Base-by-base conservation (phyloP, 208 protist species). In the Leishmania tarentolae region DNA sequence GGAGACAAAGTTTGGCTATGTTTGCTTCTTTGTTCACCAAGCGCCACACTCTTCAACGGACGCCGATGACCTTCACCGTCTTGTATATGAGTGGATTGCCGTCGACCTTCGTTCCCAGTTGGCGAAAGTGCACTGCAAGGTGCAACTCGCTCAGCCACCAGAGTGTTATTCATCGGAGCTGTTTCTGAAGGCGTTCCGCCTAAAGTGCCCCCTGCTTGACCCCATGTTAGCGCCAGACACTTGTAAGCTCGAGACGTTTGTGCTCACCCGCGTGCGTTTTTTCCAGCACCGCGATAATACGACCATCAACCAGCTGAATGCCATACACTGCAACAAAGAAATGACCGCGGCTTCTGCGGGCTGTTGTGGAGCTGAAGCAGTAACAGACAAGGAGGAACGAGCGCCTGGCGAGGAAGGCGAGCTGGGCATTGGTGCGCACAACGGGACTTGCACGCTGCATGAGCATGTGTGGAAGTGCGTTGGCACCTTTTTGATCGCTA, bases 1-100 rank as follows among this genome's bases (percentile, higher is more conserved):
- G 50, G 74, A 86, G 31, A 71, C 24, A 24, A 97, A 97, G 81
- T 95, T 97, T 81, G 93, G 93, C 19, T 94, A 91, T 79, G 80
- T 93, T 40, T 87, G 85, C 42, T 97, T 90, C 74, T 91, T 92
- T 78, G 63, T 95, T 42, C 79, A 92, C 71, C 76, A 84, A 28
- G 78, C 66, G 1, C 81, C 78, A 28, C 57, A 82, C 19, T 79
- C 81, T 7, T 75, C 69, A 19, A 68, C 66, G 28, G 72, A 83
- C 7, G 59, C 72, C 46, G 72, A 84, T 17, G 82, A 63, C 35
- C 72, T 85, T 15, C 93, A 97, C 68, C 73, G 82, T 40, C 70
- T 90, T 11, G 63, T 89, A 28, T 35, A 89, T 0, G 24, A 86
- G 46, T 97, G 93, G 92, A 87, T 94, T 61, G 35, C 35, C 40